Evolutionary conservation across 2,329 filamentous ascomycete genomes (phyloP), one percentile per base, ranked within the genome.

Genomic region (Stromatinia cepivora): DNA sequence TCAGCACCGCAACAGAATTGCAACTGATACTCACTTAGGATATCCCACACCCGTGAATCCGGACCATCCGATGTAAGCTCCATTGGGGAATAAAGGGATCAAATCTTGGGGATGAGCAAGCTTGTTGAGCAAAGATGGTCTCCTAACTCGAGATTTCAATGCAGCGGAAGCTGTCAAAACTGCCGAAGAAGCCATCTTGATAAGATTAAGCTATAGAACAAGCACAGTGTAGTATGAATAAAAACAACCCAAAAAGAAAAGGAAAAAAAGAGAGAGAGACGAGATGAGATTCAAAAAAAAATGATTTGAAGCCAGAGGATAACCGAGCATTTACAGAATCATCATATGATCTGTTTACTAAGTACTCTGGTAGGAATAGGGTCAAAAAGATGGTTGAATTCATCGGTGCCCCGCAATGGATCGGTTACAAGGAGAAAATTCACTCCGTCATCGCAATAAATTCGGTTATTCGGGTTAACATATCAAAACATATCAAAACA

Each of bases 1-100:
- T 31, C 36, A 9, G 50, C 45, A 66, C 28, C 11, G 15, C 64
- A 20, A 20, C 13, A 22, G 48, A 42, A 42, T 20, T 68, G 39
- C 36, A 59, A 56, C 50, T 34, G 46, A 31, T 46, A 82, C 87
- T 76, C 82, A 92, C 90, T 95, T 95, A 72, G 92, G 92, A 82
- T 95, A 95, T 70, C 92, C 92, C 67, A 96, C 92, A 76, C 92
- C 93, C 17, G 93, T 97, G 81, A 97, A 97, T 48, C 93, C 93
- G 73, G 89, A 93, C 93, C 93, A 97, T 77, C 93, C 93, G 76
- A 97, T 87, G 80, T 95, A 95, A n/a, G 91, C 82, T 78, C 89
- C 90, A 83, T 95, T 87, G 73, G 93, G 93, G 77, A 97, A 97
- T 75, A 92, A 85, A 72, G 91, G 85, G 71, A 97, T 85, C 73